Percentiles rank a stretch among this genome's conserved stretches.
These are phyloP conservation scores for Gleditsia sinensis DNA, from an alignment of 306 rosid species.

Conservation along the genomic window DNA sequence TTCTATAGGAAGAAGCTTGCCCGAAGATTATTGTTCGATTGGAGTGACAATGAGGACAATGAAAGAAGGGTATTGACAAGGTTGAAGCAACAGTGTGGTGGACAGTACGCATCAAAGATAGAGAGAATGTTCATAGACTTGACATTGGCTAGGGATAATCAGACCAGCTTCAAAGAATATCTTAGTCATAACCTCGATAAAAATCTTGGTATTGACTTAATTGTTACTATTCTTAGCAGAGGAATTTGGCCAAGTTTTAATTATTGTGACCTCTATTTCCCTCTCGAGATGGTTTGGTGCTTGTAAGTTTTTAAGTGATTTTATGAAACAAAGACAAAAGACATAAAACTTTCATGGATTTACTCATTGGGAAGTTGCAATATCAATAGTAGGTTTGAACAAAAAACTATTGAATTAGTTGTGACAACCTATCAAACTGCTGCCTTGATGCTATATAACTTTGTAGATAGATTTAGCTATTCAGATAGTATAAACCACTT, in stretches of 20 bases:
- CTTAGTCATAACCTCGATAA: conserved; percentile 36
- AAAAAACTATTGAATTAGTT: conserved; percentile 52
- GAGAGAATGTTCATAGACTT: conserved; percentile 71
- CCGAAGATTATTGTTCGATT: conserved; percentile 59
- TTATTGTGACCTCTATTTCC: conserved; percentile 60
- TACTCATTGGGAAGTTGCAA: conserved; percentile 63
- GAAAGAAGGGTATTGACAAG: conserved; percentile 54
- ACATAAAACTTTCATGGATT: conserved; percentile 65
- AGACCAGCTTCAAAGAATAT: conserved; percentile 55
- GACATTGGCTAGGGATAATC: too few relatives aligned
- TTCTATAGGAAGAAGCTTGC: too few relatives aligned
- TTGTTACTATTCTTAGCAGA: conserved; percentile 62
- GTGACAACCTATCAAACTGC: conserved; percentile 69
- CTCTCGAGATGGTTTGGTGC: conserved; percentile 63
- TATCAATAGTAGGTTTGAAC: conserved; percentile 53
- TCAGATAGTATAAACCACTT: conserved; percentile 56
- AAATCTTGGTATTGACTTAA: conserved; percentile 56
- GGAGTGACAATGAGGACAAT: conserved; percentile 60
- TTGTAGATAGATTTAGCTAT: conserved; percentile 54
- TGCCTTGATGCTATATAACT: conserved; percentile 53
- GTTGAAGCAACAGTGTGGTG: conserved; percentile 63
- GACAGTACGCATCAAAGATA: conserved; percentile 64
- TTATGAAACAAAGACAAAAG: conserved; percentile 58
- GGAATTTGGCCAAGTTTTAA: conserved; percentile 69
- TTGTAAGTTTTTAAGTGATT: conserved; percentile 60